phyloP scores from a whole-genome alignment of 352 stramenopile genomes.

The Pythium aquatile region DNA sequence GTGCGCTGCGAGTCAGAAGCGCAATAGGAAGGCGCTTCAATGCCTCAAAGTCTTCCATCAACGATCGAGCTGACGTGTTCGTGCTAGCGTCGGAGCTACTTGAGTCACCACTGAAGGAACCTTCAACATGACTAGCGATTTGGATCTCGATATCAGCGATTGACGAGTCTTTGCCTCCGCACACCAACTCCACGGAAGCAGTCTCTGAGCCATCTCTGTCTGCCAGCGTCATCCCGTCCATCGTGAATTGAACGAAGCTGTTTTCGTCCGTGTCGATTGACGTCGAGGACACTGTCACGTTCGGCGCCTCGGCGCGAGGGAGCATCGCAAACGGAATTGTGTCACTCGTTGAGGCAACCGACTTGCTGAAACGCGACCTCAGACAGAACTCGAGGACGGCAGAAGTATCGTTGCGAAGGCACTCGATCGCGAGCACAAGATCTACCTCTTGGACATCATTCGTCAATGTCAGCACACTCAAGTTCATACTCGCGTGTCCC shows the following conservation, averaged over 20 bases:
- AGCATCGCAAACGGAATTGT: neutral
- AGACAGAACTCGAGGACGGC: slow-evolving; percentile 1
- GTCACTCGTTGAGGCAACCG: neutral
- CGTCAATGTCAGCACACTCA: slow-evolving; percentile 13
- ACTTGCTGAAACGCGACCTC: slow-evolving; percentile 9
- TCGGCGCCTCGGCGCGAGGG: neutral
- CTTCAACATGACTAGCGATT: neutral
- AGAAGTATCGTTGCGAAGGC: neutral
- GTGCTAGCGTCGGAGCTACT: neutral
- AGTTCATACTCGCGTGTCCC: neutral
- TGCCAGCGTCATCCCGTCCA: slow-evolving; percentile 5
- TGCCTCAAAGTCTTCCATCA: neutral
- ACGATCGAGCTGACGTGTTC: neutral
- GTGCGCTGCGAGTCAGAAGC: neutral
- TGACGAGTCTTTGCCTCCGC: neutral
- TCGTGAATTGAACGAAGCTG: neutral
- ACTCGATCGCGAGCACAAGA: neutral
- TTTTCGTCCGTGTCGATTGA: slow-evolving; percentile 6
- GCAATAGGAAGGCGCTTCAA: slow-evolving; percentile 1
- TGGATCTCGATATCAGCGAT: slow-evolving; percentile 4
- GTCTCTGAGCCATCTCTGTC: slow-evolving; percentile 25
- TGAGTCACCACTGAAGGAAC: neutral
- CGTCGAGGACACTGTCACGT: neutral
- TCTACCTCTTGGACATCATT: slow-evolving; percentile 6
- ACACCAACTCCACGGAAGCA: slow-evolving; percentile 11